Percentiles rank a stretch among this genome's conserved stretches.
Evolutionary conservation across 768 basidiomycete species (phyloP).

Genomic region (Daedaleopsis nitida): DNA sequence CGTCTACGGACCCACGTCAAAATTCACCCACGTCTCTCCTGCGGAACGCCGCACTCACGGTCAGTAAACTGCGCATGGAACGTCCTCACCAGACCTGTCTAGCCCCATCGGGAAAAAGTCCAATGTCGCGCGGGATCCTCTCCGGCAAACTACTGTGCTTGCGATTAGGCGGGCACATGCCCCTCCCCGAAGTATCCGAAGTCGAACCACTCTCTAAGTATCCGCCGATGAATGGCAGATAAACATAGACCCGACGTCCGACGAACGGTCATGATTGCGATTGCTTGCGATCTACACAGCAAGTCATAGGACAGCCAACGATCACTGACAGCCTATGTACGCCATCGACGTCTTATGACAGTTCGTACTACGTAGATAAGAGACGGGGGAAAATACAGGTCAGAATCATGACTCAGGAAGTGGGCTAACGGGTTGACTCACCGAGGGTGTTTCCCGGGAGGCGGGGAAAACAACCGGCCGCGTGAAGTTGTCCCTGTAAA

Average conservation of each 20-base stretch:
- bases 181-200: background rate
- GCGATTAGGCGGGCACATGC: background rate
- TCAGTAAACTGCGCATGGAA: constrained; percentile 5
- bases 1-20: constrained; percentile 11
- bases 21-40: constrained; percentile 8
- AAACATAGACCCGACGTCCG: constrained; percentile 13
- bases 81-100: constrained; percentile 2
- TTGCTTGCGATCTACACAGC: background rate
- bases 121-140: constrained; percentile 7
- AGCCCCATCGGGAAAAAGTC: constrained; percentile 6
- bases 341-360: constrained; percentile 11
- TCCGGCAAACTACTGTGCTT: constrained; percentile 11
- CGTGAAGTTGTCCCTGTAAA: constrained; percentile 61
- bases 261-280: background rate
- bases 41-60: constrained; percentile 8
- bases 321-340: constrained; percentile 6
- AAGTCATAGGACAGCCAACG: constrained; percentile 12
- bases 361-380: constrained; percentile 8
- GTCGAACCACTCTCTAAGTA: constrained; percentile 4
- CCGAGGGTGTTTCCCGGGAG: constrained; percentile 38
- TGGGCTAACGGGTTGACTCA: constrained; percentile 23
- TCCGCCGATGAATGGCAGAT: constrained; percentile 18
- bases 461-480: constrained; percentile 66
- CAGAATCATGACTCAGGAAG: constrained; percentile 11
- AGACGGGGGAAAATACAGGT: background rate